A percentile compares a stretch with the other conserved stretches of the same genome.
Conservation (phyloP, 179 eudicot genomes). For the Carnegiea gigantea region DNA sequence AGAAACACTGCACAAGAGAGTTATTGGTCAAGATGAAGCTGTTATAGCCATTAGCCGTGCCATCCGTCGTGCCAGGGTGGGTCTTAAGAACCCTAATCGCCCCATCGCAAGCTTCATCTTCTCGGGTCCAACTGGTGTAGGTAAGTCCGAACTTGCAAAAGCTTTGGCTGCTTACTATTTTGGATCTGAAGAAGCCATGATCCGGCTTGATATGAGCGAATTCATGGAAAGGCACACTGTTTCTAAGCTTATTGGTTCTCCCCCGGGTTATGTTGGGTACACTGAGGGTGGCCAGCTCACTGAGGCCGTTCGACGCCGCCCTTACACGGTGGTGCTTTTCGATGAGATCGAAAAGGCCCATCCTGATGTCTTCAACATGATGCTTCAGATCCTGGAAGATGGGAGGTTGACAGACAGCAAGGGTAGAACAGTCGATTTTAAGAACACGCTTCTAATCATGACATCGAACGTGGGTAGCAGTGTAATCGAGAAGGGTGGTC, state of each 20-base stretch:
- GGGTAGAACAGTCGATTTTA: constrained; percentile 86
- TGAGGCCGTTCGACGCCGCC: constrained; percentile 88
- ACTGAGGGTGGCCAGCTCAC: constrained; percentile 94
- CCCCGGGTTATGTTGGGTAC: constrained; percentile 94
- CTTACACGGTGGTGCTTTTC: constrained; percentile 75
- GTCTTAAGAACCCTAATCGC: constrained; percentile 85
- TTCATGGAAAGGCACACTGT: constrained; percentile 98
- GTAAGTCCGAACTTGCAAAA: constrained; percentile 90
- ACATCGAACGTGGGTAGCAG: constrained; percentile 92
- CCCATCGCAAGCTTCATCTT: constrained; percentile 97
- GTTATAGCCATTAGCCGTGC: constrained; percentile 92
- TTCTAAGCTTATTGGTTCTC: constrained; percentile 91
- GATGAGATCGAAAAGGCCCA: constrained; percentile 99
- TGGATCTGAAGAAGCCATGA: constrained; percentile 93
- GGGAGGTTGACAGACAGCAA: constrained; percentile 93
- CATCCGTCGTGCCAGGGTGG: constrained; percentile 92
- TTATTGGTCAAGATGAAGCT: constrained; percentile 95
- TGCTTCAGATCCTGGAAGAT: constrained; percentile 95
- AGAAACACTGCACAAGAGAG: constrained; percentile 70
- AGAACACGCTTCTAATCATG: constrained; percentile 91
- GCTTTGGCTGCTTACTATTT: constrained; percentile 80
- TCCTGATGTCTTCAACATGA: constrained; percentile 87
- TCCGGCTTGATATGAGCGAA: constrained; percentile 95
- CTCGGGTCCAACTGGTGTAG: constrained; percentile 96
- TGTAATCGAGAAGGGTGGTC: constrained; percentile 80